Conservation (phyloP, 441 rosid species). For the Gossypium schwendimanii region DNA sequence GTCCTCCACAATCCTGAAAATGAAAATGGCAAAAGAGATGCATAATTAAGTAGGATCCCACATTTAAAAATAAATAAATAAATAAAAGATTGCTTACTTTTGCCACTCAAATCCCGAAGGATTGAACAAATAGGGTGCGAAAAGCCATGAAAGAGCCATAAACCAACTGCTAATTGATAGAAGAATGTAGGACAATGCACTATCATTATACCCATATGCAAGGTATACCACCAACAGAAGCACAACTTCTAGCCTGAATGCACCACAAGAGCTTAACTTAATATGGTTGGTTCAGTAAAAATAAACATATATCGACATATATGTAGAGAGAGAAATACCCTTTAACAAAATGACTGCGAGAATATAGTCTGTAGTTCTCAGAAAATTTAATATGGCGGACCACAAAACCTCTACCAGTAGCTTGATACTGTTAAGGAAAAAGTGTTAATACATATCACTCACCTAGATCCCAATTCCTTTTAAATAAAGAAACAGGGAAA, state of each 20-base stretch:
- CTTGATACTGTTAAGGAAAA: conserved; percentile 70
- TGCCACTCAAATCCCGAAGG: conserved; percentile 99
- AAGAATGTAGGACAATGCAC: conserved; percentile 77
- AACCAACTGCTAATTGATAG: conserved; percentile 95
- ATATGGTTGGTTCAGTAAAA: conserved; percentile 6
- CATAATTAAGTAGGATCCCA: not conserved
- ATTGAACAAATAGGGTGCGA: conserved; percentile 94
- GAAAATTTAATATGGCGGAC: conserved; percentile 88
- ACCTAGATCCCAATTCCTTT: not conserved
- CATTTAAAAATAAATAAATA: not conserved
- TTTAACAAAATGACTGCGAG: conserved; percentile 97
- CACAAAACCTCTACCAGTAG: conserved; percentile 98
- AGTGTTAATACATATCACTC: conserved; percentile 13
- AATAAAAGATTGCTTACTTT: conserved; percentile 50
- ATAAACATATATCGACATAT: not conserved
- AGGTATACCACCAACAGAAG: conserved; percentile 77
- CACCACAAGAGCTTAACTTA: conserved; percentile 19
- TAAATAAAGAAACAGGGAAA: not conserved
- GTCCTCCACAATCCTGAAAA: conserved; percentile 86
- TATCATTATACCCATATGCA: conserved; percentile 79
- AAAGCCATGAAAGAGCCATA: conserved; percentile 96
- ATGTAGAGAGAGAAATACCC: conserved; percentile 36
- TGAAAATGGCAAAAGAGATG: conserved; percentile 18
- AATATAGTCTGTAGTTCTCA: conserved; percentile 91
- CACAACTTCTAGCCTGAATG: conserved; percentile 74